Evolutionary conservation across 345 rosid genomes (phyloP), one percentile per base, ranked within the genome.

Genomic region (Toxicodendron radicans): DNA sequence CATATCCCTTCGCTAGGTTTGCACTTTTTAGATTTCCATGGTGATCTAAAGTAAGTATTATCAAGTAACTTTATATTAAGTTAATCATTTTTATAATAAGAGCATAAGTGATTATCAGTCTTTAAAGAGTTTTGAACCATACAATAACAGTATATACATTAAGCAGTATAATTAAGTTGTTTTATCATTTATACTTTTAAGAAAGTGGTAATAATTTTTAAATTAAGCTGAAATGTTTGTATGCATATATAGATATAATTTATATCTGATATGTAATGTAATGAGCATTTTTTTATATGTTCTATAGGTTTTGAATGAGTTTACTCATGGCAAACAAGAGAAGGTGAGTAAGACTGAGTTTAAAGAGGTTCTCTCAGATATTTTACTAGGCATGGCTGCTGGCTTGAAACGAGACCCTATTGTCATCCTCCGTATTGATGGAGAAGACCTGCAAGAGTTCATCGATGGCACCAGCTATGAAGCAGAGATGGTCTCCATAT

Each of bases 351-450:
- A 88, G 84, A 77, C 79, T 4, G 94, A 86, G 79, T 95, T 93
- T 62, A 93, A 90, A 84, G 97, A 84, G 82, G 99, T 90, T 78
- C 86, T 93, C 64, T 90, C 97, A 3, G 99, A 95, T 78, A 86
- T 93, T 43, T 77, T 96, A 73, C 73, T 96, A 75, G 99, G 97
- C 38, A 92, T 96, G 99, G 99, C 99, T 18, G 90, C 94, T 32
- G 97, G 99, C 66, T 81, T 93, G 85, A 92, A 96, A 82, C 87
- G 99, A 61, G 99, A 96, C 77, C 98, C 98, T 33, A 85, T 96
- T 48, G 91, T 92, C 59, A 93, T 96, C 76, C 97, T 93, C 58
- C 95, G 97, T 57, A 93, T 96, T 54, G 97, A 96, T 67, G 98
- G 99, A 57, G 97, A 93, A 82, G 99, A 96, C 84, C 94, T 96